phyloP scores from a whole-genome alignment of 2,329 filamentous ascomycete species.

The Fusarium brevicatenulatum region DNA sequence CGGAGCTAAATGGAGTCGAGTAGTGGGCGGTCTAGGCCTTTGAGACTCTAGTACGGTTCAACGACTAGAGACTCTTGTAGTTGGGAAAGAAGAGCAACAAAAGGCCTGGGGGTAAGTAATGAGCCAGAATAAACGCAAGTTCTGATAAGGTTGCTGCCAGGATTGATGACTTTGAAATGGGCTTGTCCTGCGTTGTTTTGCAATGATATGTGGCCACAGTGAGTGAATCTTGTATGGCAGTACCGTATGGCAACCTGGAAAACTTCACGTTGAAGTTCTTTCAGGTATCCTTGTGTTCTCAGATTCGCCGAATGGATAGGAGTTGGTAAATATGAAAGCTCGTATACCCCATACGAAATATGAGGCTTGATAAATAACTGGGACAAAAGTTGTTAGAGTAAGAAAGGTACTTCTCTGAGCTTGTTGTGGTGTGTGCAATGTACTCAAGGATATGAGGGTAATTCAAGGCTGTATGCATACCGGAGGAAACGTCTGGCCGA shows the following conservation, averaged over 20 bases:
- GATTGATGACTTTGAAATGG: neutral
- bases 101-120: constrained; percentile 1
- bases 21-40: constrained; percentile 42
- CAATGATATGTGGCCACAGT: constrained; percentile 1
- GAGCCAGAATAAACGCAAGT: constrained; percentile 5
- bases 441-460: neutral
- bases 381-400: constrained; percentile 15
- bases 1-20: constrained; percentile 40
- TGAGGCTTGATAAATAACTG: constrained; percentile 10
- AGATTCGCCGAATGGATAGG: neutral
- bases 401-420: neutral
- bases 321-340: neutral
- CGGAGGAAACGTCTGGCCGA: constrained; percentile 11
- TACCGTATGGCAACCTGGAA: neutral
- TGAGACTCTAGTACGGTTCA: constrained; percentile 22
- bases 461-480: constrained; percentile 25
- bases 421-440: neutral
- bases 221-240: neutral
- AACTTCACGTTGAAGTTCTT: constrained; percentile 13
- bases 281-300: neutral
- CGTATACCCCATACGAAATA: neutral
- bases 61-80: constrained; percentile 27
- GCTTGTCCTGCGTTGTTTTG: constrained; percentile 4
- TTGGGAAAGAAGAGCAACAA: constrained; percentile 21
- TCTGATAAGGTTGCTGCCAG: constrained; percentile 12